phyloP scores from a whole-genome alignment of 2,329 filamentous ascomycete species.

The Diaporthe nobilis region DNA sequence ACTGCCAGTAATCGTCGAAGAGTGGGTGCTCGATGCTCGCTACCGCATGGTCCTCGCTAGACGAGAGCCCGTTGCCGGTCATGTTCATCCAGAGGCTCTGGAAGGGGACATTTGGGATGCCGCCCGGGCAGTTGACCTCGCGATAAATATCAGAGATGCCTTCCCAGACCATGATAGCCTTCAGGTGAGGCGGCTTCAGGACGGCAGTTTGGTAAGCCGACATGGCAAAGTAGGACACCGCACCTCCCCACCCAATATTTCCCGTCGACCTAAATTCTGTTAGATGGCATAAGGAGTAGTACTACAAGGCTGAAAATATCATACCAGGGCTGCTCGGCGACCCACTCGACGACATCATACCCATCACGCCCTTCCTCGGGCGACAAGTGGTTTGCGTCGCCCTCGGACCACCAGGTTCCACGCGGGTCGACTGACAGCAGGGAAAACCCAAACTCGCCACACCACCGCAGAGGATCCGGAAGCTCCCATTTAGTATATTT shows the following conservation, averaged over 20 bases:
- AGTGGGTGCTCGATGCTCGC: background rate
- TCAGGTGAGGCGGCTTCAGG: background rate
- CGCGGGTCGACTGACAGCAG: background rate
- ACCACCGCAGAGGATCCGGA: background rate
- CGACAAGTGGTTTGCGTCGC: background rate
- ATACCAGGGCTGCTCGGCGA: background rate
- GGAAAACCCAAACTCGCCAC: background rate
- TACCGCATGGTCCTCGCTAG: background rate
- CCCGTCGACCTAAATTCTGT: background rate
- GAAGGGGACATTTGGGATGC: background rate
- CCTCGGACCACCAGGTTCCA: background rate
- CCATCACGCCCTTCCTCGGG: background rate
- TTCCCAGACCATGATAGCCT: background rate
- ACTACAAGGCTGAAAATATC: fast-evolving
- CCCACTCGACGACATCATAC: background rate
- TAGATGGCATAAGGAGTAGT: too few relatives aligned
- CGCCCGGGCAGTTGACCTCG: background rate
- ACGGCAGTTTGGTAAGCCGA: background rate
- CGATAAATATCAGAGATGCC: background rate
- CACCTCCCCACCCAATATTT: background rate
- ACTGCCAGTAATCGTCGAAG: background rate
- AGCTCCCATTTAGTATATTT: background rate
- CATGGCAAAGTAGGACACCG: background rate
- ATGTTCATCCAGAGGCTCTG: background rate
- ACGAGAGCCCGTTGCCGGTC: background rate